Evolutionary conservation across 2,329 filamentous ascomycete species (phyloP).

Genomic region (Diaporthe caulivora): DNA sequence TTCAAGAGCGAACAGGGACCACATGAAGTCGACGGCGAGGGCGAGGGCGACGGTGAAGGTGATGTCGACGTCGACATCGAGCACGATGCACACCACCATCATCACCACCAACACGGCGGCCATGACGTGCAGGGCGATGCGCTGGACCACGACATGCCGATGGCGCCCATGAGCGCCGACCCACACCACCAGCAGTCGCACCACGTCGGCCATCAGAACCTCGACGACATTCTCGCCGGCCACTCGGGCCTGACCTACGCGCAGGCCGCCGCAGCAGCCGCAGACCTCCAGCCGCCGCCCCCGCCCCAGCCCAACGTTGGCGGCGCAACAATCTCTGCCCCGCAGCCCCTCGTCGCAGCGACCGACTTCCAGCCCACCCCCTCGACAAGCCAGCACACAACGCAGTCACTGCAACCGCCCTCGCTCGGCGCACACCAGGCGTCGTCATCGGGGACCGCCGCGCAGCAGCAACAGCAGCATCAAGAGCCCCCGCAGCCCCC

Average conservation of each 20-base stretch:
- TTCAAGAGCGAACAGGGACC: constrained; percentile 18
- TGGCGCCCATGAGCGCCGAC: constrained; percentile 38
- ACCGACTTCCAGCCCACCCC: constrained; percentile 41
- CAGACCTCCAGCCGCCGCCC: constrained; percentile 36
- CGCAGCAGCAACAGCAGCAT: constrained; percentile 20
- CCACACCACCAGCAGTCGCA: constrained; percentile 35
- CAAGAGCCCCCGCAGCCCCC: constrained; percentile 49
- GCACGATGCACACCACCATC: neutral
- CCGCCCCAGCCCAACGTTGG: constrained; percentile 36
- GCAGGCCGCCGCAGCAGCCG: constrained; percentile 35
- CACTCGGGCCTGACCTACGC: constrained; percentile 33
- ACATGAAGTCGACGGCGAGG: constrained; percentile 17
- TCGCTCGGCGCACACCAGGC: neutral
- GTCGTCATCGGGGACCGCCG: neutral
- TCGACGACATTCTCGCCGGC: constrained; percentile 34
- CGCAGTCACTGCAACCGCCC: neutral
- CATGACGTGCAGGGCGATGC: constrained; percentile 30
- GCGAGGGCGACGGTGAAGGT: constrained; percentile 26
- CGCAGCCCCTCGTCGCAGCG: constrained; percentile 39
- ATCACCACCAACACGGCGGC: constrained; percentile 17
- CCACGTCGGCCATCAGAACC: constrained; percentile 26
- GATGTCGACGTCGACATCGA: constrained; percentile 29
- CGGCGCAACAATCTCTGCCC: constrained; percentile 36
- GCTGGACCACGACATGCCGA: constrained; percentile 39
- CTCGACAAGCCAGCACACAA: constrained; percentile 11